Evolutionary conservation across 805 yeast species (phyloP).

Genomic region (Candida fluviatilis): DNA sequence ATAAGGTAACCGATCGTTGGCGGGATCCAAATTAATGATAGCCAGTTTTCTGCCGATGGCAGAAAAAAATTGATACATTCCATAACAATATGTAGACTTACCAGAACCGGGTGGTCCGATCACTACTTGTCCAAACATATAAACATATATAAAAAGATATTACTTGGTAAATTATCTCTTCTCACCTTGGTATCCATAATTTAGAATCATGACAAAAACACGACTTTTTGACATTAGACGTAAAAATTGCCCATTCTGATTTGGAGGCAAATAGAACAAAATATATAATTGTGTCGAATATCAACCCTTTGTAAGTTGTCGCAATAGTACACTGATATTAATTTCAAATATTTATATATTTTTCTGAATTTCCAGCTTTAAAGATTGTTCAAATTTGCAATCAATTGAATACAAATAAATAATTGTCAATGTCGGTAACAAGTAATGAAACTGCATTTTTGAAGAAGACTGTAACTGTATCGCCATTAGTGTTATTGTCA

Average conservation of each 20-base stretch:
- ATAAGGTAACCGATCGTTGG: slow-evolving; percentile 69
- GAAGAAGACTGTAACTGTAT: slow-evolving; percentile 73
- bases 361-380: too few species aligned
- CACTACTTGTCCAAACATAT: slow-evolving; percentile 79
- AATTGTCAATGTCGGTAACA: neutral
- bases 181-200: too few species aligned
- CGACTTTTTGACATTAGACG: neutral
- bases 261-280: neutral
- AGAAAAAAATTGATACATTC: slow-evolving; percentile 85
- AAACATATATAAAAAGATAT: neutral
- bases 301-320: too few species aligned
- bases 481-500: slow-evolving; percentile 90
- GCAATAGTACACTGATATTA: too few species aligned
- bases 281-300: neutral
- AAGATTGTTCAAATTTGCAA: neutral
- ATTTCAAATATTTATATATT: too few species aligned
- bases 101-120: slow-evolving; percentile 99
- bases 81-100: slow-evolving; percentile 90
- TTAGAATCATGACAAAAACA: too few species aligned
- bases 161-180: slow-evolving; percentile 8
- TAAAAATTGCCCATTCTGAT: neutral
- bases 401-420: neutral
- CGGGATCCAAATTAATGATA: slow-evolving; percentile 90
- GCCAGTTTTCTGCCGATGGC: slow-evolving; percentile 90
- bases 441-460: slow-evolving; percentile 35